Evolutionary conservation across 768 basidiomycete genomes (phyloP), one percentile per base, ranked within the genome.

Genomic region (Xerocomellus dryophilus): DNA sequence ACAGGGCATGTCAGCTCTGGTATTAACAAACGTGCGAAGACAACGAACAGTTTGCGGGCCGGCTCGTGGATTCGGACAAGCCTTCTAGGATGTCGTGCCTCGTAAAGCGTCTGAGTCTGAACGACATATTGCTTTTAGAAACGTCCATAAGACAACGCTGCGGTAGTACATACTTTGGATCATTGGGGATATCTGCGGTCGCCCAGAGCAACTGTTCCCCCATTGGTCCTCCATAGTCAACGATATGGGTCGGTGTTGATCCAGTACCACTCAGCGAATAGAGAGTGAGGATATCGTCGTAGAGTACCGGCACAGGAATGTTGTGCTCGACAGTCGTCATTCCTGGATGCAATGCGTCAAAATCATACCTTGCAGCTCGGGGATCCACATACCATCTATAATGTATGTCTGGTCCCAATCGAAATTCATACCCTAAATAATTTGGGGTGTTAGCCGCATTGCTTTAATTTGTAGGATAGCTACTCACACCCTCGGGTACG

Each of bases 401-500:
- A 89, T 87, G 59, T 88, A 90, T 0, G 88, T 87, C 59, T 82
- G 67, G 60, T 89, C 86, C 88, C 88, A 90, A 61, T 90, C 87
- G 27, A 76, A 82, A 62, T 86, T 87, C 86, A 88, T 87, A 9
- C 88, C 88, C 74, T 77, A 44, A 38, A 9, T 18, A 25, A 18
- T 34, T 18, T 27, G 31, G 15, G 18, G 12, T 8, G n/a, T 59
- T 10, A 54, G 41, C 46, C 12, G 9, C 25, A 41, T 39, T 20
- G 3, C 38, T 25, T 4, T 9, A 6, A 17, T 21, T 53, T 2
- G 17, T 17, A 23, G 32, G 7, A 27, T 36, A 12, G n/a, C 7
- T 15, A 72, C 76, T 60, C 40, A 78, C 76, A 36, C 86, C 87
- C 68, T 89, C 87, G 0, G 87, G 86, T 5, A 88, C 81, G 54